phyloP scores from a whole-genome alignment of 768 basidiomycete genomes.

The Rickenella mellea region DNA sequence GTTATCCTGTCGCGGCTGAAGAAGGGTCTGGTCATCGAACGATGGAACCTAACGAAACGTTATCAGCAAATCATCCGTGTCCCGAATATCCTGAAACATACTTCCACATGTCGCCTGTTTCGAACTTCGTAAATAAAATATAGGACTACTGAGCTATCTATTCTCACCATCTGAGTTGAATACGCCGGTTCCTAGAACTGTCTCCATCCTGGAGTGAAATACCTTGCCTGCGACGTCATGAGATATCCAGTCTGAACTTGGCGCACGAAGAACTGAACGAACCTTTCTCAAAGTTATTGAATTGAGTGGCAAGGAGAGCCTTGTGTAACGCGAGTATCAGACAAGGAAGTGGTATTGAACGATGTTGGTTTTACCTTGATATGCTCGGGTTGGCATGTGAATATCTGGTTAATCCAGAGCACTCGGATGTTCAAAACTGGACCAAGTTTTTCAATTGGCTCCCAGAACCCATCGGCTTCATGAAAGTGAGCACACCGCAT shows the following conservation, averaged over 20 bases:
- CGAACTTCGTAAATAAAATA: not conserved
- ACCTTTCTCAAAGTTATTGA: conserved; percentile 54
- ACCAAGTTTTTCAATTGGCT: conserved; percentile 25
- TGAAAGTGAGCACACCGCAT: no score
- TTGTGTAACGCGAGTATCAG: conserved; percentile 18
- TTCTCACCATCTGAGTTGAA: conserved; percentile 57
- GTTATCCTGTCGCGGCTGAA: conserved; percentile 51
- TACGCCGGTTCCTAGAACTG: conserved; percentile 52
- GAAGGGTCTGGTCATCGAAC: conserved; percentile 56
- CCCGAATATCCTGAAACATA: conserved; percentile 9
- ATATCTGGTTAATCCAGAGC: conserved; percentile 34
- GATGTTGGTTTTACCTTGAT: conserved; percentile 29
- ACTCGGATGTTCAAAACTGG: conserved; percentile 36
- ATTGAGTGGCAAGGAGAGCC: conserved; percentile 47
- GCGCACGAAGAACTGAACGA: not conserved
- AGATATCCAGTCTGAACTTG: conserved; percentile 8
- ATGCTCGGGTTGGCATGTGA: conserved; percentile 44
- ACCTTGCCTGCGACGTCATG: conserved; percentile 11
- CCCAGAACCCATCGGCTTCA: conserved; percentile 33
- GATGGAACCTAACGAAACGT: conserved; percentile 38
- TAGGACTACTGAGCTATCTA: not conserved
- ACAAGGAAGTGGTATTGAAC: not conserved
- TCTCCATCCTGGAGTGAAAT: conserved; percentile 16
- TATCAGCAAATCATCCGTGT: not conserved
- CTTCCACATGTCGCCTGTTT: conserved; percentile 40